Conservation (phyloP, 768 basidiomycete species). For the Xanthoconium stramineum region DNA sequence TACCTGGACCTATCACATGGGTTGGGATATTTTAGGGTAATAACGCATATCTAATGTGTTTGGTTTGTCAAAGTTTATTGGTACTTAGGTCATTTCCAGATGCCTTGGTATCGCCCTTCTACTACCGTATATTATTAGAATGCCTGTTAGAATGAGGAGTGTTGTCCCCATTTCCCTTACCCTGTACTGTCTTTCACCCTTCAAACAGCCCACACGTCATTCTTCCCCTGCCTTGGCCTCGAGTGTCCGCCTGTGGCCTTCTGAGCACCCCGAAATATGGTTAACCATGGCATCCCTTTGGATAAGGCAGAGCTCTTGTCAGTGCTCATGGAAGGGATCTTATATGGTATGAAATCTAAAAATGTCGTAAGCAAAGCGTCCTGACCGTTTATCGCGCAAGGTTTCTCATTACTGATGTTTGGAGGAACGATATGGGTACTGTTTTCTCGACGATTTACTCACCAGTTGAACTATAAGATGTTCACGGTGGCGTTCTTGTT, state of each 20-base stretch:
- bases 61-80: not conserved
- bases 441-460: slow-evolving; percentile 2
- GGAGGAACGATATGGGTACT: slow-evolving; percentile 27
- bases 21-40: too few species aligned
- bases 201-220: too few species aligned
- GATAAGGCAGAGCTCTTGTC: slow-evolving; percentile 5
- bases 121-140: not conserved
- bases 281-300: not conserved
- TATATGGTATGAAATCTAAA: slow-evolving; percentile 9
- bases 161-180: not conserved
- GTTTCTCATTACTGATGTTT: slow-evolving; percentile 35
- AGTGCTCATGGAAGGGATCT: slow-evolving; percentile 7
- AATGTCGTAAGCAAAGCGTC: not conserved
- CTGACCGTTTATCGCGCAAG: slow-evolving; percentile 4
- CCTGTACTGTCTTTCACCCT: not conserved
- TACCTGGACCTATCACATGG: too few species aligned
- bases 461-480: slow-evolving; percentile 17
- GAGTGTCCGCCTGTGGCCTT: not conserved
- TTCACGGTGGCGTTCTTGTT: slow-evolving; percentile 18
- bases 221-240: too few species aligned
- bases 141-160: not conserved
- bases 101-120: not conserved
- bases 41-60: not conserved
- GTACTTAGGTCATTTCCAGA: too few species aligned
- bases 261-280: not conserved